Base-by-base conservation (phyloP, 2,329 filamentous ascomycete species). In the Aspergillus candidus region DNA sequence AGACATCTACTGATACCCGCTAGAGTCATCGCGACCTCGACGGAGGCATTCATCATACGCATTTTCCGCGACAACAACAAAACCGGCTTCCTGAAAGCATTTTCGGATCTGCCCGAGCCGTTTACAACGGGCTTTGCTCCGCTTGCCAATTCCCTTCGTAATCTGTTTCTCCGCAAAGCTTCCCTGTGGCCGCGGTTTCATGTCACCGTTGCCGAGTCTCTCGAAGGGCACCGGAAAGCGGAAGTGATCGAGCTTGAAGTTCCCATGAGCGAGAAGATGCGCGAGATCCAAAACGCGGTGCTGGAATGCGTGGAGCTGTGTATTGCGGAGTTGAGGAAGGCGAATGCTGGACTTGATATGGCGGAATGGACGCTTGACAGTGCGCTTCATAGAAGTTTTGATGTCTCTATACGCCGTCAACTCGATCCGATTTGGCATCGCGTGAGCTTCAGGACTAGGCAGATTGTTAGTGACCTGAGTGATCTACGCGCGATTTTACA, bases 201-300 rank as follows among this genome's bases (percentile, higher is more conserved):
- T 61, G 80, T 95, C 46, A 83, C 86, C 1, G 89, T 98, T 5
- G 89, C 90, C 0, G 82, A 88, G 56, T 88, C 89, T 3, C 74
- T 98, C 3, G 93, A 98, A 66, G 90, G 90, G 8, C 87, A 86
- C 63, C 84, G 86, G 59, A 95, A 91, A 62, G 91, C 93, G 4
- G 93, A 98, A 67, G 93, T 98, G 36, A 94, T 98, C 51, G 93
- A 98, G 68, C 75, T 97, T 17, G 93, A 96, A 66, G 86, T 98
- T 4, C 84, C 88, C 22, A 97, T 98, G 91, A 95, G 88, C 4
- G 87, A 94, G 32, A 78, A 82, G 39, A 98, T 98, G 93, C 80
- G 79, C 48, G 83, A 89, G 34, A 96, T 98, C 33, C 93, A 98
- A 61, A 91, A 87, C 51, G 90, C 93, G 18, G 84, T 97, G 47